Conservation (phyloP, 306 rosid species). For the Cyclanthera cordifolia region DNA sequence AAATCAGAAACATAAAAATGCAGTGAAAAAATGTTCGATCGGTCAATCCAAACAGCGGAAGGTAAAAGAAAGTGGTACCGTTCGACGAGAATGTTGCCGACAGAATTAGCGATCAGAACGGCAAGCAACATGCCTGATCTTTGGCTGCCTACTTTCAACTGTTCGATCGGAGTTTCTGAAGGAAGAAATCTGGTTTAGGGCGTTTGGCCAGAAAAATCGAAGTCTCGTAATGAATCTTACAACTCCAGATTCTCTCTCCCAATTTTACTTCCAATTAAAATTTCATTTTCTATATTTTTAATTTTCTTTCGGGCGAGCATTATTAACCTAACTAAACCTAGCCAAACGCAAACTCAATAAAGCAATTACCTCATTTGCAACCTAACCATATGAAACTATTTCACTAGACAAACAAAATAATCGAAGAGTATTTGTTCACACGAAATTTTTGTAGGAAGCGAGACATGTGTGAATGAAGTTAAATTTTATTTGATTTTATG, state of each 20-base stretch:
- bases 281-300: too few species aligned
- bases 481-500: too few species aligned
- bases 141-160: not conserved
- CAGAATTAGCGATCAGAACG: constrained; percentile 57
- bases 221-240: not conserved
- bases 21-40: too few species aligned
- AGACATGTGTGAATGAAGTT: too few species aligned
- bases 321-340: too few species aligned
- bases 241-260: not conserved
- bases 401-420: too few species aligned
- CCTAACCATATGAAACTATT: too few species aligned
- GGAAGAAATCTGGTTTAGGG: not conserved
- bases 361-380: too few species aligned
- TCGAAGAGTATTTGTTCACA: too few species aligned
- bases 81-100: constrained; percentile 72
- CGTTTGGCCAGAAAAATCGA: not conserved
- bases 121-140: constrained; percentile 41
- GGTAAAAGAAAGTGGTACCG: constrained; percentile 28
- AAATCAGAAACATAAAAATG: constrained; percentile 34
- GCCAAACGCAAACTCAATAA: too few species aligned
- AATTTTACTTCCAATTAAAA: not conserved
- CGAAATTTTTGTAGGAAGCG: too few species aligned
- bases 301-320: too few species aligned
- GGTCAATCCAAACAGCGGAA: not conserved
- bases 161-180: constrained; percentile 2